Conservation (phyloP, 768 basidiomycete species). For the Kwoniella sp. region DNA sequence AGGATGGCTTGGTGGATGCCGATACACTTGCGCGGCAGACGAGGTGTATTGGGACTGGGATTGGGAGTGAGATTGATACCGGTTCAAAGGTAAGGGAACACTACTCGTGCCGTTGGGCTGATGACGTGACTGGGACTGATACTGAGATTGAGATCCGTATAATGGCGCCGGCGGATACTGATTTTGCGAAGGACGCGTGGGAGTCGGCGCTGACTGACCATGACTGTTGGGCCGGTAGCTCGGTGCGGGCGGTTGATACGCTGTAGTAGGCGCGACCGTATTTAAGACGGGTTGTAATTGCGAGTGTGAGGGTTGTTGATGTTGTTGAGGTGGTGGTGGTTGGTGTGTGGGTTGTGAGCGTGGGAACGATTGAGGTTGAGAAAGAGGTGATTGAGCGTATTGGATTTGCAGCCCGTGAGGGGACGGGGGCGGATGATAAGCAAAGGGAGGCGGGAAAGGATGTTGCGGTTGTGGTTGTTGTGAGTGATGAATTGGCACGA, state of each 20-base stretch:
- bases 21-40: conserved; percentile 13
- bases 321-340: not conserved
- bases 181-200: not conserved
- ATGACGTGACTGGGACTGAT: not conserved
- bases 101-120: conserved; percentile 7
- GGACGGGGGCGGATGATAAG: conserved; percentile 1
- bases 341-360: not conserved
- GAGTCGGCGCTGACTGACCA: conserved; percentile 6
- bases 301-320: not conserved
- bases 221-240: conserved; percentile 1
- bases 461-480: conserved; percentile 5
- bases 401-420: not conserved
- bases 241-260: conserved; percentile 6
- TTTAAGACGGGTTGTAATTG: not conserved
- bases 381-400: not conserved
- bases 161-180: not conserved
- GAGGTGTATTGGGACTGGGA: conserved; percentile 2
- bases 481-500: not conserved
- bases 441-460: not conserved
- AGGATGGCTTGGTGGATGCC: conserved; percentile 29
- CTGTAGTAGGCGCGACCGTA: not conserved
- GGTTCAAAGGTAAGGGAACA: not conserved
- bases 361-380: not conserved
- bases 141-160: conserved; percentile 2
- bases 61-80: conserved; percentile 2